Percentiles rank a stretch among this genome's conserved stretches.
phyloP scores from a whole-genome alignment of 1,284 basidiomycete genomes.

The Marasmius sp. region DNA sequence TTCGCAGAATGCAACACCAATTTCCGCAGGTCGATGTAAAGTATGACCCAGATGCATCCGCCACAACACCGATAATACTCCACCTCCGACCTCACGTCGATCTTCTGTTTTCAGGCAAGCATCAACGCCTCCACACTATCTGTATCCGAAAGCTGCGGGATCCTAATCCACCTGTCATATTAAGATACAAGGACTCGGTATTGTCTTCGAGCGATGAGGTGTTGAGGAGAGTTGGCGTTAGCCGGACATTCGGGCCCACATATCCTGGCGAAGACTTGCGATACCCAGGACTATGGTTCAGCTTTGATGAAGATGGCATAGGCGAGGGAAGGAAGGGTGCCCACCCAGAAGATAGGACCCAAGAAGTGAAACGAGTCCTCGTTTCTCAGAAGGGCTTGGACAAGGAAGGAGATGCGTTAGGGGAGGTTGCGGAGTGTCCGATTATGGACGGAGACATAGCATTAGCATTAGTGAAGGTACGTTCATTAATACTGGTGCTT shows the following conservation, averaged over 20 bases:
- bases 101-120: conserved; percentile 73
- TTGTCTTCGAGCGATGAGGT: conserved; percentile 60
- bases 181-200: conserved; percentile 69
- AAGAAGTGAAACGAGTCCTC: conserved; percentile 76
- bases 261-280: conserved; percentile 76
- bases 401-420: conserved; percentile 60
- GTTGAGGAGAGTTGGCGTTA: conserved; percentile 67
- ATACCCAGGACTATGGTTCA: conserved; percentile 84
- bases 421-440: conserved; percentile 62
- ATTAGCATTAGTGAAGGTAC: conserved; percentile 67
- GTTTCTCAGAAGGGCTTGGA: conserved; percentile 64
- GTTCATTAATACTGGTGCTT: conserved; percentile 13
- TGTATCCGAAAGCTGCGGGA: conserved; percentile 64
- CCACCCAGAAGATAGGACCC: conserved; percentile 57
- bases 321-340: conserved; percentile 48
- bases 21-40: conserved; percentile 85
- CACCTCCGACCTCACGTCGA: conserved; percentile 79
- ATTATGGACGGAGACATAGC: conserved; percentile 71
- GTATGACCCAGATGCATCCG: conserved; percentile 75
- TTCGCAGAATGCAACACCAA: conserved; percentile 59
- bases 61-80: conserved; percentile 73
- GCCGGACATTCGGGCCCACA: conserved; percentile 80
- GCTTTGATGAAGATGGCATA: conserved; percentile 68
- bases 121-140: conserved; percentile 78
- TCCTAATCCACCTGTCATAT: conserved; percentile 59